Base-by-base conservation (phyloP, 768 basidiomycete species). In the Amanita rimosa region DNA sequence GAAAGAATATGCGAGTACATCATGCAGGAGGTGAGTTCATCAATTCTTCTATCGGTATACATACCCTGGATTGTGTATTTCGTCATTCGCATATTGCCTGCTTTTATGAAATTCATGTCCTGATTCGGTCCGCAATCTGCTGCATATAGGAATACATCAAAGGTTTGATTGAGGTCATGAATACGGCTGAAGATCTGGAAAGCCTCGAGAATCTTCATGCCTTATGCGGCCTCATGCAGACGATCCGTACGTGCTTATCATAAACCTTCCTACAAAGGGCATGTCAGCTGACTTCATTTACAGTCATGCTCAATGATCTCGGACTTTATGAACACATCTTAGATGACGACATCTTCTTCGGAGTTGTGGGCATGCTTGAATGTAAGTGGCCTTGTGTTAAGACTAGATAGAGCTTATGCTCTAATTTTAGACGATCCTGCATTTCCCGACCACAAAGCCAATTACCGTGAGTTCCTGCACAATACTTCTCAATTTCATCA, bases 231-330 rank as follows among this genome's bases (percentile, higher is more conserved):
- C 75, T 96, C 53, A 92, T 94, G 83, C 92, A 96, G 64, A 87
- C 90, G 16, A 94, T 98, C 58, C 69, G 95, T 97, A 67, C 51
- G 67, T 60, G 41, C 27, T 19, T 19, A 22, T 49, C 56, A 44
- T 56, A 35, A 45, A 19, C 31, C 7, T 34, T n/a, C 31, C 13
- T 31, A 4, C 17, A 29, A 10, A 29, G 46, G 29, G 29, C 48
- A 8, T 47, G 35, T 41, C 39, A n/a, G 46, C 51, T 8, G 37
- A 37, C 27, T 40, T 52, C 48, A 41, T 51, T 29, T 35, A 14
- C 60, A 96, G 93, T 99, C 54, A 80, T 91, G 72, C 75, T 97
- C 59, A 97, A 97, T 62, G 96, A 99, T 64, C 92, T 93, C 62
- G 75, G 74, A 35, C 78, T 99, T 63, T 94, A 94, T 62, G 95